These are phyloP conservation scores for Backusella circina DNA, from an alignment of 192 early-diverging fungal species.

Conservation along the genomic window DNA sequence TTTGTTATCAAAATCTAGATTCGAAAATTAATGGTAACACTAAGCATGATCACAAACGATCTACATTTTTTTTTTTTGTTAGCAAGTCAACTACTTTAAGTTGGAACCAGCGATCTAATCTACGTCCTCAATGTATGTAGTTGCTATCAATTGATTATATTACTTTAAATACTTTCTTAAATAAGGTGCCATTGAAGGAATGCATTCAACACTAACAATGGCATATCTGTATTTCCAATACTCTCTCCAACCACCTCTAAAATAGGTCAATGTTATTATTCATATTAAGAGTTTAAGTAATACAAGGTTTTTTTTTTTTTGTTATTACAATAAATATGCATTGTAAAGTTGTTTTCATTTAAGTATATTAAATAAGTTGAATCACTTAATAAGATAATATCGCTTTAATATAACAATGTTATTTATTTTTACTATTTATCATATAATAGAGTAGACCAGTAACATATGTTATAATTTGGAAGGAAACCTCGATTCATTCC, in stretches of 20 bases:
- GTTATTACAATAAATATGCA: neutral
- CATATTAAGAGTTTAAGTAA: neutral
- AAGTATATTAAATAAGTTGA: neutral
- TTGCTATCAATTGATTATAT: neutral
- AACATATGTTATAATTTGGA: neutral
- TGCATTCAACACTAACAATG: neutral
- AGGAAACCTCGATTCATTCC: neutral
- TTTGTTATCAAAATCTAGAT: neutral
- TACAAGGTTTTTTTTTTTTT: neutral
- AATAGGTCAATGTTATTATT: too few species aligned
- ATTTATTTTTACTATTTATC: neutral
- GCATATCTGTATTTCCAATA: neutral
- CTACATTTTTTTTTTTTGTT: neutral
- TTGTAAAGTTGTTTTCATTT: too few species aligned
- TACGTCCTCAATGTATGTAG: neutral
- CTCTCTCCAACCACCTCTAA: neutral
- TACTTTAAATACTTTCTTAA: neutral
- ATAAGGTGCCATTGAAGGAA: neutral
- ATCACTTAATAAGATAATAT: neutral
- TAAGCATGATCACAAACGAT: neutral
- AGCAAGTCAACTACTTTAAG: neutral
- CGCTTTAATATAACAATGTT: neutral
- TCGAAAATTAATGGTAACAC: neutral
- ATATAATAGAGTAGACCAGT: neutral
- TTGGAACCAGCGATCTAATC: neutral